Evolutionary conservation across 176 grass and related monocot genomes (phyloP), one percentile per base, ranked within the genome.

Genomic region (Musa acuminata): DNA sequence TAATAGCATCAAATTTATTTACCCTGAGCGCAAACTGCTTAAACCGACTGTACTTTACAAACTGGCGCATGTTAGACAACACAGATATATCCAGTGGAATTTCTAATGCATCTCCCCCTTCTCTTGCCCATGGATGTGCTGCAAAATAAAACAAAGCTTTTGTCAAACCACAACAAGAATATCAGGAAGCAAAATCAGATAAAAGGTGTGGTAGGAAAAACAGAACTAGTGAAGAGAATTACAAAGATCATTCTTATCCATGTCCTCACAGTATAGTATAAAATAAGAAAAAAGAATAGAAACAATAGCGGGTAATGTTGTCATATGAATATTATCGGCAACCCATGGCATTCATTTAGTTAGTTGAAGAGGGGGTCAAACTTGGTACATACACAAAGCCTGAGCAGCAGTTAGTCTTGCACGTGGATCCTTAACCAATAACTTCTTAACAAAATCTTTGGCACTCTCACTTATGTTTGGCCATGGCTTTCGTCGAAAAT

Each of bases 11-110:
- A 43, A n/a, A 64, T 21, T 27, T 20, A 75, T 75, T 84, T 86
- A 97, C 93, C 83, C 85, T 90, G 57, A 97, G 84, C 81, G 93
- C 93, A 85, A 97, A 92, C 69, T 97, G 93, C 80, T 97, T 97
- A 81, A 92, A 97, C 62, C 93, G 90, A 76, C 90, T 97, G 65
- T 92, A 97, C 81, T 97, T 97, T 27, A 97, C 87, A 84, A 92
- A 97, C 29, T 97, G 89, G 0, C 93, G 81, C 87, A 97, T 92
- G 81, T 88, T 92, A 69, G 88, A 79, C 54, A 97, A 69, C 73
- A 97, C 93, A 26, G 93, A 97, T 86, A 97, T 97, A 81, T 97
- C 90, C 72, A 97, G 64, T 12, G 93, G 93, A 69, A 97, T 92
- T 75, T 92, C 87, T 70, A 84, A 86, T 87, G 93, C 93, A 73